phyloP scores from a whole-genome alignment of 805 yeast genomes.

The Saccharomycopsis synnaedendra region DNA sequence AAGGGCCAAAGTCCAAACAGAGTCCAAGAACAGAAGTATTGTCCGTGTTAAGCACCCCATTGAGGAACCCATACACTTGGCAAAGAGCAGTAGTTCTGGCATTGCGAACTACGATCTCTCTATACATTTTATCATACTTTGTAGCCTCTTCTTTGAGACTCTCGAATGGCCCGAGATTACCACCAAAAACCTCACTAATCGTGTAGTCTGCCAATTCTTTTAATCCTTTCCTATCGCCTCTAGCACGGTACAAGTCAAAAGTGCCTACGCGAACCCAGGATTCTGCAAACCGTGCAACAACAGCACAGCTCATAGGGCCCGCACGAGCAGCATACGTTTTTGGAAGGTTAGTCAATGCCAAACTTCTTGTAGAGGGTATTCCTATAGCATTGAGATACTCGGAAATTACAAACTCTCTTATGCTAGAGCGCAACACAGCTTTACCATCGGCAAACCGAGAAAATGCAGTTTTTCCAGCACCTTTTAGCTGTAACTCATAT shows the following conservation, averaged over 20 bases:
- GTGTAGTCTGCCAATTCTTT: conserved; percentile 59
- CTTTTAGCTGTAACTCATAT: conserved; percentile 76
- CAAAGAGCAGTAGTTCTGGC: conserved; percentile 72
- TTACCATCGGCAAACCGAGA: conserved; percentile 96
- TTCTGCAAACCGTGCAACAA: conserved; percentile 74
- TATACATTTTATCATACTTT: conserved; percentile 55
- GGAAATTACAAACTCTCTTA: conserved; percentile 78
- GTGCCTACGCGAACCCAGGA: conserved; percentile 84
- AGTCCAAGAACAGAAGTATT: conserved; percentile 85
- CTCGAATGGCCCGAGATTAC: conserved; percentile 19
- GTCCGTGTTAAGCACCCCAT: conserved; percentile 92
- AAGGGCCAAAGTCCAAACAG: conserved; percentile 91
- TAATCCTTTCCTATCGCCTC: conserved; percentile 57
- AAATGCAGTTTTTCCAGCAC: conserved; percentile 85
- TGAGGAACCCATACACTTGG: conserved; percentile 87
- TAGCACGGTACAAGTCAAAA: conserved; percentile 70
- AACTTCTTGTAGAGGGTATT: conserved; percentile 78
- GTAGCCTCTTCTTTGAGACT: conserved; percentile 9
- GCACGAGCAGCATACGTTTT: conserved; percentile 65
- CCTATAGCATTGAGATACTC: conserved; percentile 75
- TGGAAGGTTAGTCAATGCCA: conserved; percentile 64
- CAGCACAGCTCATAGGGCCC: conserved; percentile 66
- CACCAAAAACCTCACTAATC: conserved; percentile 42
- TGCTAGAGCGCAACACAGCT: conserved; percentile 79
- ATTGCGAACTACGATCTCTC: conserved; percentile 61